A percentile compares a stretch with the other conserved stretches of the same genome.
Conservation (phyloP, 1,139 yeast genomes). For the Geotrichum reessii region DNA sequence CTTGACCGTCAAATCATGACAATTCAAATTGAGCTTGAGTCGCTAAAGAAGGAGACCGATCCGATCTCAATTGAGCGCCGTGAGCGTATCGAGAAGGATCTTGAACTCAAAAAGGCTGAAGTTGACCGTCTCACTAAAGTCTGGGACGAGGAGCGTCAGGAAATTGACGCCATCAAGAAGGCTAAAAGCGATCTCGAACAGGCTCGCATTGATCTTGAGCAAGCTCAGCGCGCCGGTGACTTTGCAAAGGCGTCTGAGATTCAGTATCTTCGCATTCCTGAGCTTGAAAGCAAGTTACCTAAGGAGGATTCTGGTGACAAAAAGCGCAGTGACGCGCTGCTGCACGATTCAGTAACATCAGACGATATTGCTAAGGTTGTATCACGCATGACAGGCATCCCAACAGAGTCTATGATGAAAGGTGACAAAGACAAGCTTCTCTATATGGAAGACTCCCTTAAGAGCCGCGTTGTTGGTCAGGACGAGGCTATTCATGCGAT, state of each 20-base stretch:
- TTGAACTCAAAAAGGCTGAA: slow-evolving; percentile 58
- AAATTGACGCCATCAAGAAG: slow-evolving; percentile 66
- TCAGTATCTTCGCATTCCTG: slow-evolving; percentile 82
- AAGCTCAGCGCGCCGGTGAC: slow-evolving; percentile 75
- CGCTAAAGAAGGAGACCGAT: slow-evolving; percentile 87
- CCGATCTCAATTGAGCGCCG: slow-evolving; percentile 73
- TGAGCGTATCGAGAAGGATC: slow-evolving; percentile 55
- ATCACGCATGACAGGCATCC: slow-evolving; percentile 93
- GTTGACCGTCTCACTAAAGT: slow-evolving; percentile 62
- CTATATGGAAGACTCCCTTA: slow-evolving; percentile 76
- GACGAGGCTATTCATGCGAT: slow-evolving; percentile 89
- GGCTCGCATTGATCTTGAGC: slow-evolving; percentile 76
- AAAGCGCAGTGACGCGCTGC: slow-evolving; percentile 37
- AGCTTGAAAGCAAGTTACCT: slow-evolving; percentile 59
- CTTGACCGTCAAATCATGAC: slow-evolving; percentile 90
- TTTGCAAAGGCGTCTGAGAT: slow-evolving; percentile 85
- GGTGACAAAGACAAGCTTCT: slow-evolving; percentile 90
- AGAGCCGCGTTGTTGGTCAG: slow-evolving; percentile 83
- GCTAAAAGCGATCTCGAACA: slow-evolving; percentile 80
- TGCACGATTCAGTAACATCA: slow-evolving; percentile 90
- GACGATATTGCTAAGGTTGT: slow-evolving; percentile 92
- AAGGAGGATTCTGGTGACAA: slow-evolving; percentile 35
- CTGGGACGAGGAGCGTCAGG: slow-evolving; percentile 79
- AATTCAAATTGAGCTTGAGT: slow-evolving; percentile 88
- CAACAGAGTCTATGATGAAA: slow-evolving; percentile 82